Percentiles rank a stretch among this genome's conserved stretches.
phyloP scores from a whole-genome alignment of 2,329 filamentous ascomycete species.

The Alternaria gaisen region DNA sequence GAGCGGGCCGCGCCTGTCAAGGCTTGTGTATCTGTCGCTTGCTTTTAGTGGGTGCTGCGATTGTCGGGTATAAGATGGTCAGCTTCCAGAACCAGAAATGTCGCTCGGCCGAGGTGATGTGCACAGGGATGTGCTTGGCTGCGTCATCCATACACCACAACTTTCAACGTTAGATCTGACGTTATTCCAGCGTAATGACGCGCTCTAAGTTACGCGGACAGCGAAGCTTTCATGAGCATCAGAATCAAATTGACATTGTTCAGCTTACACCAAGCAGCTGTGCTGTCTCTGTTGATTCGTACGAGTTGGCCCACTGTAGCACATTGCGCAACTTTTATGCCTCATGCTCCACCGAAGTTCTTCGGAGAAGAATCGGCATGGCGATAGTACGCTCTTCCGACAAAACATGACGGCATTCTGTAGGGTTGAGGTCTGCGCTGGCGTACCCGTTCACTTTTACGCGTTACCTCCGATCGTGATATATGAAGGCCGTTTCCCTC shows the following conservation, averaged over 20 bases:
- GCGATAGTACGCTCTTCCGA: neutral
- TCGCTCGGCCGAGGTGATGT: slow-evolving; percentile 11
- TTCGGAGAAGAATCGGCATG: slow-evolving; percentile 5
- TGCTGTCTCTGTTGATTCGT: neutral
- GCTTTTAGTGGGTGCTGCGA: neutral
- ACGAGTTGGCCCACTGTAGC: neutral
- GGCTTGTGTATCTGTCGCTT: neutral
- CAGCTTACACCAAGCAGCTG: neutral
- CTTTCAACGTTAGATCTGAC: neutral
- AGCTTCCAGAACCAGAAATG: neutral
- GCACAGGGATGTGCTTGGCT: neutral
- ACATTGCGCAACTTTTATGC: neutral
- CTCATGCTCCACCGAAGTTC: neutral
- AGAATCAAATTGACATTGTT: neutral
- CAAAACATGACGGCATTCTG: neutral
- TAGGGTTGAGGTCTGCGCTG: neutral
- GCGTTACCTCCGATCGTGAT: neutral
- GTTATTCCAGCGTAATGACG: neutral
- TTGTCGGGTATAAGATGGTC: neutral
- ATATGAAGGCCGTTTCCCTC: neutral
- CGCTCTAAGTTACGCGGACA: neutral
- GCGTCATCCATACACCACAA: slow-evolving; percentile 2
- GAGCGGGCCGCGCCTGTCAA: neutral
- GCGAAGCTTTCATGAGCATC: neutral
- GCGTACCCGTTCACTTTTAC: neutral